These are phyloP conservation scores for Arachnopeziza araneosa DNA, from an alignment of 2,329 filamentous ascomycete genomes.

Conservation along the genomic window DNA sequence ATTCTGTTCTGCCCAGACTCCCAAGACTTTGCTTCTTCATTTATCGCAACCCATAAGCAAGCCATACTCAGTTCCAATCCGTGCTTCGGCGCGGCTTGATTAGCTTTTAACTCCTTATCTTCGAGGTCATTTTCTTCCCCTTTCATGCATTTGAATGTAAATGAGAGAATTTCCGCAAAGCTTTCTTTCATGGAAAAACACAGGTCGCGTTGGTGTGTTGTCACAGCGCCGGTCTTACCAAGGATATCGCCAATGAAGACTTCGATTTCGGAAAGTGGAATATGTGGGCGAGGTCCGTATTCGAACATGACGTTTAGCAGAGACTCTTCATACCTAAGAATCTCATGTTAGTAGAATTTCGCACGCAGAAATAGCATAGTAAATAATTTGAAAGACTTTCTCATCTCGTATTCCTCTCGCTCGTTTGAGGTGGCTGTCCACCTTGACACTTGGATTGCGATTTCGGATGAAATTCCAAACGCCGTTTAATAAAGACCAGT, in stretches of 20 bases:
- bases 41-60: slow-evolving; percentile 39
- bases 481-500: slow-evolving; percentile 11
- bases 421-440: slow-evolving; percentile 31
- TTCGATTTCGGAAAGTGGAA: slow-evolving; percentile 43
- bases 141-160: slow-evolving; percentile 38
- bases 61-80: slow-evolving; percentile 43
- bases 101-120: not conserved
- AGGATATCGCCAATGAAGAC: slow-evolving; percentile 53
- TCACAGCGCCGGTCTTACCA: slow-evolving; percentile 38
- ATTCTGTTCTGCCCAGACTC: slow-evolving; percentile 26
- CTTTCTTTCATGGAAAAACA: slow-evolving; percentile 38
- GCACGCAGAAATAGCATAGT: not conserved
- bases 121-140: slow-evolving; percentile 23
- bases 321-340: slow-evolving; percentile 44
- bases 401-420: slow-evolving; percentile 37
- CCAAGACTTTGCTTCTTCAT: slow-evolving; percentile 21
- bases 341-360: not conserved
- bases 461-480: slow-evolving; percentile 36
- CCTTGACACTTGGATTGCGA: slow-evolving; percentile 30
- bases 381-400: slow-evolving; percentile 32
- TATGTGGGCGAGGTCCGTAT: slow-evolving; percentile 35
- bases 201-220: slow-evolving; percentile 33
- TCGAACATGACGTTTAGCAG: slow-evolving; percentile 42
- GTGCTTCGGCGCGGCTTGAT: slow-evolving; percentile 24
- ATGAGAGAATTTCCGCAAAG: slow-evolving; percentile 35